A percentile compares a stretch with the other conserved stretches of the same genome.
Conservation (phyloP, 2,329 filamentous ascomycete genomes). For the Trichoderma breve region DNA sequence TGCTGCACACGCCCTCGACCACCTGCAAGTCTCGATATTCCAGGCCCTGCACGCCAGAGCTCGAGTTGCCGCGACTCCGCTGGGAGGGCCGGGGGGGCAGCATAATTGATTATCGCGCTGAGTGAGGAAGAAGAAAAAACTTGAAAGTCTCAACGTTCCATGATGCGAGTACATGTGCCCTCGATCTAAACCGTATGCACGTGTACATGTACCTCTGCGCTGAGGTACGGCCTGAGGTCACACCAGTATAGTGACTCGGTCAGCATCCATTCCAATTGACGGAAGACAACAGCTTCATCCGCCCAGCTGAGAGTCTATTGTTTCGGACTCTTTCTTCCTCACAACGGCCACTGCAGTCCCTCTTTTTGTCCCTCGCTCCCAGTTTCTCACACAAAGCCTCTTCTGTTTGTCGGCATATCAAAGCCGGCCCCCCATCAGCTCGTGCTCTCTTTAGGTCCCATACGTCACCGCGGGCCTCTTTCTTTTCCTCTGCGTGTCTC, state of each 20-base stretch:
- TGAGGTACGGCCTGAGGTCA: neutral
- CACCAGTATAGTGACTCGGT: neutral
- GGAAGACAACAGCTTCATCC: neutral
- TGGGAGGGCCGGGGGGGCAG: neutral
- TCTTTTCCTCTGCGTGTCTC: neutral
- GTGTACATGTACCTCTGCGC: neutral
- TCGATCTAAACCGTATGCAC: neutral
- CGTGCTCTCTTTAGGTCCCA: neutral
- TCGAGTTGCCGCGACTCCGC: neutral
- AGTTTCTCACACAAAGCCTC: neutral
- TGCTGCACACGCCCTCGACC: slow-evolving; percentile 1
- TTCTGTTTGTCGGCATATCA: slow-evolving; percentile 3
- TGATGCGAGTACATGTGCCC: neutral
- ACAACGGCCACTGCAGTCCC: neutral
- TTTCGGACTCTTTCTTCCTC: neutral
- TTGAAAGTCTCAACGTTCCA: neutral
- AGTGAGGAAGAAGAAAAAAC: neutral
- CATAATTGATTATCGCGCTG: neutral
- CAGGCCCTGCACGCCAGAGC: neutral
- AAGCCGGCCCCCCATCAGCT: neutral
- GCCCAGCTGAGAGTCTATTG: neutral
- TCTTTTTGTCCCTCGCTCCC: neutral
- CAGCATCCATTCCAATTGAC: neutral
- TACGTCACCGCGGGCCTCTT: slow-evolving; percentile 7
- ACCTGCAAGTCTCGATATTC: neutral